A percentile compares a stretch with the other conserved stretches of the same genome.
Conservation (phyloP, 1,284 basidiomycete genomes). For the Cryptococcus floricola region DNA sequence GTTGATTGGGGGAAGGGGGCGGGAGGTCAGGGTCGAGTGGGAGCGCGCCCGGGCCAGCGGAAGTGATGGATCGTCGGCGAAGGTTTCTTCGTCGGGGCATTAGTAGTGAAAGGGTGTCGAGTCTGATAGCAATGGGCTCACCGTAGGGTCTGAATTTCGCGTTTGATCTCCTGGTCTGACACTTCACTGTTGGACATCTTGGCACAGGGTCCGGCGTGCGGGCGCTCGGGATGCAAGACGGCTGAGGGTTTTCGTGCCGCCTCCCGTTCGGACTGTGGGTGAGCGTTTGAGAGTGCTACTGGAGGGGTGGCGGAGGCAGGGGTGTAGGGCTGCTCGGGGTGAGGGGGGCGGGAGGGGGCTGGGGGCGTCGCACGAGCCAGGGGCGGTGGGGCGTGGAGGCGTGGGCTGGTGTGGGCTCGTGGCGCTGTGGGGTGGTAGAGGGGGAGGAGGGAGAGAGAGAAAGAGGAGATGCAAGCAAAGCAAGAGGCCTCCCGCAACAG, state of each 20-base stretch:
- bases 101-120: not conserved
- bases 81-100: slow-evolving; percentile 57
- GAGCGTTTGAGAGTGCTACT: too few species aligned
- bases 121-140: slow-evolving; percentile 17
- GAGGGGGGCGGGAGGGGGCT: too few species aligned
- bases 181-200: slow-evolving; percentile 25
- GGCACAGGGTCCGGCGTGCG: not conserved
- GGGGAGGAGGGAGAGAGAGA: too few species aligned
- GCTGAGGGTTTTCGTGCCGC: too few species aligned
- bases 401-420: not conserved
- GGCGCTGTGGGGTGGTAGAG: too few species aligned
- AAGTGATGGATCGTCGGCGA: slow-evolving; percentile 68
- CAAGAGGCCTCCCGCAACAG: too few species aligned
- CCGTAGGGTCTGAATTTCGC: slow-evolving; percentile 74
- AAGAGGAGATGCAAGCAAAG: too few species aligned
- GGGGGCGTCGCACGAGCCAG: slow-evolving; percentile 6
- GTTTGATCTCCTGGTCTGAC: slow-evolving; percentile 73
- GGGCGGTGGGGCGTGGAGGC: not conserved
- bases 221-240: too few species aligned
- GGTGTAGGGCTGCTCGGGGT: too few species aligned
- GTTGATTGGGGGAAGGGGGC: slow-evolving; percentile 32
- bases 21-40: slow-evolving; percentile 84
- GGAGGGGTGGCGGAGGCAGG: too few species aligned
- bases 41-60: slow-evolving; percentile 68
- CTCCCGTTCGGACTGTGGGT: too few species aligned